Base-by-base conservation (phyloP, 768 basidiomycete species). In the Exidia glandulosa region DNA sequence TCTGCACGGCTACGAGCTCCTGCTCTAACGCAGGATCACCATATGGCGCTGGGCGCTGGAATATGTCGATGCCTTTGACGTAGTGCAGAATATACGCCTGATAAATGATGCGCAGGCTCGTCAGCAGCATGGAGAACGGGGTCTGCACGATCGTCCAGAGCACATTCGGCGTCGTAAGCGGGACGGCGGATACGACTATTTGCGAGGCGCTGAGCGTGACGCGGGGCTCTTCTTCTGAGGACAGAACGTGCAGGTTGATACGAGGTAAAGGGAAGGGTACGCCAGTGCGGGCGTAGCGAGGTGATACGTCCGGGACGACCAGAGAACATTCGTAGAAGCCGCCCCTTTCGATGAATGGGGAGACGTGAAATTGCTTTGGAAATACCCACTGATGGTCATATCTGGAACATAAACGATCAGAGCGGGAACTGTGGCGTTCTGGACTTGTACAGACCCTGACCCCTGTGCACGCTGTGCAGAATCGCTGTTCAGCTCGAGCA, bases 341-440 rank as follows among this genome's bases (percentile, higher is more conserved):
- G 27, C 77, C 74, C 3, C 86, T 77, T 64, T 86, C 83, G 67
- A 87, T 88, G 76, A 87, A 88, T 0, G 87, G 85, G 0, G 86
- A 88, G 52, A 88, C 86, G 64, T 88, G 86, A 67, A 88, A 89
- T 62, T 80, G 76, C 29, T 86, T 81, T 23, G 74, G 75, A 58
- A 88, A 81, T 0, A 80, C 82, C 84, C 86, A 88, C 59, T 82
- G 79, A 62, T 84, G 78, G 59, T 83, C 75, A 62, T 78, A 82
- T 0, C 82, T 82, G 63, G n/a, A 29, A 1, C 56, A 1, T 12
- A 29, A 4, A 13, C 9, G 25, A 54, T 6, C 30, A 31, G 10
- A 9, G 23, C 23, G 9, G 30, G 25, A 27, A 54, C 50, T 54
- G 2, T 10, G 23, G 0, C 14, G 23, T 50, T 50, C 9, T 54